Evolutionary conservation across 345 rosid species (phyloP), one percentile per base, ranked within the genome.

Genomic region (Microthlaspi erraticum): DNA sequence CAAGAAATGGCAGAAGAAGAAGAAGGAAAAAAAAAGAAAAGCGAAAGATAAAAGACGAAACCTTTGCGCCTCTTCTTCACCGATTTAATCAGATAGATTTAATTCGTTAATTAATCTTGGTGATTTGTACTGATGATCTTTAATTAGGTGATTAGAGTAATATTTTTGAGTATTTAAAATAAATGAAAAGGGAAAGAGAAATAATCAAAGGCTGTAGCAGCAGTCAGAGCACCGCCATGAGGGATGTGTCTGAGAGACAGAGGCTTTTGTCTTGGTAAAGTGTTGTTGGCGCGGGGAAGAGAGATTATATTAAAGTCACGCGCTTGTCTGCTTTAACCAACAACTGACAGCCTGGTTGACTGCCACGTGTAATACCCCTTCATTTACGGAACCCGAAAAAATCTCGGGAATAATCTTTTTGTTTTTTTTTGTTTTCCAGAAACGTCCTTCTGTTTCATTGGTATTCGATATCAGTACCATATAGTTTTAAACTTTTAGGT

Each of bases 1-100:
- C 51, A 17, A 14, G 17, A 17, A 14, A 16, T 10, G 49, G 19
- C 49, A 44, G 50, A 1, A 38, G 3, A 51, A 20, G 31, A 8
- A 32, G 23, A 20, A 20, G 29, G 23, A 20, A 20, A 5, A 18
- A 5, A 23, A 5, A 7, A 10, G 13, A 26, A 10, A 17, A 12
- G 36, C 1, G 4, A 38, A 8, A 69, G 39, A 64, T 11, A 32
- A 56, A 66, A 67, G 68, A 43, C 41, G 42, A 7, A 60, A 49
- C 63, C 64, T 75, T 75, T 55, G 79, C 54, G 60, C 65, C 64
- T 60, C 70, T 62, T 68, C 74, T 75, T 68, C 73, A 43, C 73
- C 36, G 56, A 61, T 60, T 58, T 38, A 55, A 55, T 72, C 42
- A 29, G 55, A 65, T 44, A 16, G 48, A 48, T 56, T 70, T 17